phyloP scores from a whole-genome alignment of 352 stramenopile species.

The Phytophthora cryptogea region DNA sequence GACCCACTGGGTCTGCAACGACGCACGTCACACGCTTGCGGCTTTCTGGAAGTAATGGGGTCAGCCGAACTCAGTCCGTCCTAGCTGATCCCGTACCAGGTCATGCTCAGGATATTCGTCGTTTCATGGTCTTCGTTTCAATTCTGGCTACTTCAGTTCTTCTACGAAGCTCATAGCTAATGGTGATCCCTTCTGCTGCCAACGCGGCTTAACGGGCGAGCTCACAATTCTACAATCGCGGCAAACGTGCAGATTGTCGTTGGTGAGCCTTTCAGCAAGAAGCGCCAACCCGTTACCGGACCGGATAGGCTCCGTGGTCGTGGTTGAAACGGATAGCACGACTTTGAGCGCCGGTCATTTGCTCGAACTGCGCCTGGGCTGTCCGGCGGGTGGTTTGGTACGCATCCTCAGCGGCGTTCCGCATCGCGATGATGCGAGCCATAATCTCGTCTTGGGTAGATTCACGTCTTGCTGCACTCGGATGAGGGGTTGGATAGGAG shows the following conservation, averaged over 20 bases:
- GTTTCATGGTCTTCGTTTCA: slow-evolving; percentile 29
- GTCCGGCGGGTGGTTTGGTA: slow-evolving; percentile 46
- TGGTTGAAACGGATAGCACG: slow-evolving; percentile 20
- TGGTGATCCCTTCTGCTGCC: slow-evolving; percentile 5
- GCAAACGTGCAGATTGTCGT: slow-evolving; percentile 7
- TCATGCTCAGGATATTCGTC: slow-evolving; percentile 17
- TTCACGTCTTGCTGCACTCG: slow-evolving; percentile 2
- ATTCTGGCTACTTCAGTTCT: slow-evolving; percentile 5
- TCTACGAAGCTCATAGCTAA: slow-evolving; percentile 16
- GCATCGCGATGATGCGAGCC: slow-evolving; percentile 63
- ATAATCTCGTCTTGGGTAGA: slow-evolving; percentile 26
- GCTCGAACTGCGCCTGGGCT: slow-evolving; percentile 18
- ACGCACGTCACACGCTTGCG: slow-evolving; percentile 15
- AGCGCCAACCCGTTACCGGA: slow-evolving; percentile 8
- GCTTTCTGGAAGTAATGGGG: slow-evolving; percentile 25
- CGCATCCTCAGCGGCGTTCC: slow-evolving; percentile 53
- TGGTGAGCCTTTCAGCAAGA: slow-evolving; percentile 10
- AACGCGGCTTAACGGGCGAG: not conserved
- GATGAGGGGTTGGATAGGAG: slow-evolving; percentile 8
- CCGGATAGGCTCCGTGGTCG: slow-evolving; percentile 1
- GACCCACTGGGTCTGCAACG: slow-evolving; percentile 11
- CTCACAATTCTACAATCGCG: slow-evolving; percentile 14
- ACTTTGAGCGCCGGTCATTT: slow-evolving; percentile 16
- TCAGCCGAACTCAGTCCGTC: slow-evolving; percentile 21
- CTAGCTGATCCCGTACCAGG: slow-evolving; percentile 11